Percentiles rank a stretch among this genome's conserved stretches.
phyloP scores from a whole-genome alignment of 2,329 filamentous ascomycete genomes.

The Laburnicola sp. region DNA sequence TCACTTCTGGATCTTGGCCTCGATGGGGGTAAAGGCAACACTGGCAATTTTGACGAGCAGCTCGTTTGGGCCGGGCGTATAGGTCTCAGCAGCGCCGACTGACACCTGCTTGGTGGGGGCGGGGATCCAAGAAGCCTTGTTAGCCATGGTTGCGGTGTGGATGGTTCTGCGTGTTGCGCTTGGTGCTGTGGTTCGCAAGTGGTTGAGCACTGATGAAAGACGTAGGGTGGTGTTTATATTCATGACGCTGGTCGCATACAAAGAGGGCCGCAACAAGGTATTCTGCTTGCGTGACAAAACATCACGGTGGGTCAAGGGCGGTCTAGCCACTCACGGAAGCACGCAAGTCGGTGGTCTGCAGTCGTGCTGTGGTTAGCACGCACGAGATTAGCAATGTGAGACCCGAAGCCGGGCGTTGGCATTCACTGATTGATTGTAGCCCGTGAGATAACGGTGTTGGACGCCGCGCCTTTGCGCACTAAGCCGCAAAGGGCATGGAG shows the following conservation, averaged over 20 bases:
- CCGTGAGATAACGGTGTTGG: too few species aligned
- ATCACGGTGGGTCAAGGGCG: background rate
- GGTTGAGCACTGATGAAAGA: background rate
- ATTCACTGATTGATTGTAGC: too few species aligned
- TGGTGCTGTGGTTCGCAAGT: conserved; percentile 1
- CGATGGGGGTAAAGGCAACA: conserved; percentile 30
- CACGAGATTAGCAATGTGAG: background rate
- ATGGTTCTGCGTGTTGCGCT: background rate
- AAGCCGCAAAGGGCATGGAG: too few species aligned
- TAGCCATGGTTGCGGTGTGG: conserved; percentile 9
- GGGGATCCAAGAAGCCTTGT: conserved; percentile 15
- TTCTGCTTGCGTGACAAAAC: background rate
- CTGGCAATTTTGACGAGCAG: conserved; percentile 29
- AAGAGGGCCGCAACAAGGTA: background rate
- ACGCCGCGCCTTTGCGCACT: too few species aligned
- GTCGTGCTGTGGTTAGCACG: background rate
- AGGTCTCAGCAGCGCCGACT: conserved; percentile 9
- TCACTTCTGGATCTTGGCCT: conserved; percentile 22
- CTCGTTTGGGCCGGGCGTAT: conserved; percentile 11
- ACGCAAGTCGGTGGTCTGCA: background rate
- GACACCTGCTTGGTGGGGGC: conserved; percentile 2
- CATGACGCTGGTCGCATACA: background rate
- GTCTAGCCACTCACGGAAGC: background rate
- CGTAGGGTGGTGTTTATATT: conserved; percentile 2
- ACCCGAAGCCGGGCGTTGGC: background rate